These are phyloP conservation scores for Cymbidium sinense DNA, from an alignment of 106 monocot genomes.

Conservation along the genomic window DNA sequence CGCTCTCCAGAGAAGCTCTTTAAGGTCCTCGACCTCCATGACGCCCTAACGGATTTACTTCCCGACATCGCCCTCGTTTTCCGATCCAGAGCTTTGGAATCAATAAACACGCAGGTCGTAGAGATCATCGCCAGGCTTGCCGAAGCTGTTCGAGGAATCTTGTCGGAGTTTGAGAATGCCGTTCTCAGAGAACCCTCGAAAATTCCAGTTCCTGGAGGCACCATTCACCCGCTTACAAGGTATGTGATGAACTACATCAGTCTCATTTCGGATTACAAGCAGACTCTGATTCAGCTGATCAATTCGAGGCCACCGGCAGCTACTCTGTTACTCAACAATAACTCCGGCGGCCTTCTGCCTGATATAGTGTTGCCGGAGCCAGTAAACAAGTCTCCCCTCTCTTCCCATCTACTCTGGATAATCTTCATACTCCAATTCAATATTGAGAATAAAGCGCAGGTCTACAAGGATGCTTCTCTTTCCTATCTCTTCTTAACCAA, in stretches of 20 bases:
- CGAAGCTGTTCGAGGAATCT: conserved; percentile 74
- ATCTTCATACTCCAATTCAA: conserved; percentile 61
- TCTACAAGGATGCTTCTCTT: conserved; percentile 63
- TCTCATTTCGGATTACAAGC: conserved; percentile 76
- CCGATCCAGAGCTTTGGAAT: conserved; percentile 25
- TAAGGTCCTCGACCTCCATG: conserved; percentile 67
- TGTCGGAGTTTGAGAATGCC: conserved; percentile 90
- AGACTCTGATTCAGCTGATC: conserved; percentile 55
- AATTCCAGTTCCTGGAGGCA: conserved; percentile 76
- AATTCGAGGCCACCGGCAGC: conserved; percentile 37
- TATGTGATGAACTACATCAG: conserved; percentile 96
- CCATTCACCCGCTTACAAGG: conserved; percentile 79
- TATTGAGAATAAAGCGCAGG: conserved; percentile 53
- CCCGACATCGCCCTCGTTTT: conserved; percentile 50
- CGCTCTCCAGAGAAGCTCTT: conserved; percentile 74
- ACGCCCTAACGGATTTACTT: conserved; percentile 45
- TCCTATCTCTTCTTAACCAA: conserved; percentile 83
- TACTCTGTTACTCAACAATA: conserved; percentile 7
- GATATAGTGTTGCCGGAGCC: conserved; percentile 48
- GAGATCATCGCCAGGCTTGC: conserved; percentile 66
- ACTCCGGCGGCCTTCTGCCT: background rate
- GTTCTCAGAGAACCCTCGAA: conserved; percentile 56
- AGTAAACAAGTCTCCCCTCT: conserved; percentile 41
- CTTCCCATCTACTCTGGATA: conserved; percentile 70
- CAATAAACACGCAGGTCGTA: conserved; percentile 47